Evolutionary conservation across 2,329 filamentous ascomycete species (phyloP).

Genomic region (Oidium heveae): DNA sequence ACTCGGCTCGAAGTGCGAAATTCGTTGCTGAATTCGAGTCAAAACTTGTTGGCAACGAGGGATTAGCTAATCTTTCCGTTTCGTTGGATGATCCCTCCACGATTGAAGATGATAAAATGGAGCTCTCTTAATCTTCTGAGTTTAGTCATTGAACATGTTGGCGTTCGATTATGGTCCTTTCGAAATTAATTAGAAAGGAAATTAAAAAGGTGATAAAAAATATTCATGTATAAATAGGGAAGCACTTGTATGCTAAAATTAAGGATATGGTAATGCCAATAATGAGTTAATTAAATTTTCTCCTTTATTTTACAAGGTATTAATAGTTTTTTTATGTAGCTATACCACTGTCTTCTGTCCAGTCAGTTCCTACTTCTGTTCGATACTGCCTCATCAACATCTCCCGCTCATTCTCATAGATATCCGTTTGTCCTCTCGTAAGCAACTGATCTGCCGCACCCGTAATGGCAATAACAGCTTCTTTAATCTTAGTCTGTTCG

Average conservation of each 20-base stretch:
- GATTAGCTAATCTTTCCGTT: slow-evolving; percentile 46
- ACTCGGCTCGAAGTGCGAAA: slow-evolving; percentile 64
- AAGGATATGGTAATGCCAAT: too few relatives aligned
- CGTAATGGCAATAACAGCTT: slow-evolving; percentile 59
- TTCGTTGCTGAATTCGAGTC: slow-evolving; percentile 82
- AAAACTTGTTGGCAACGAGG: slow-evolving; percentile 71
- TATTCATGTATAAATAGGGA: too few relatives aligned
- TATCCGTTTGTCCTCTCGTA: slow-evolving; percentile 59
- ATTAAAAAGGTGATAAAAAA: too few relatives aligned
- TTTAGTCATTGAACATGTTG: not conserved
- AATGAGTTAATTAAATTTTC: too few relatives aligned
- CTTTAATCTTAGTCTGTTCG: slow-evolving; percentile 41
- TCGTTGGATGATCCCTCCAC: slow-evolving; percentile 13
- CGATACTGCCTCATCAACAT: slow-evolving; percentile 58
- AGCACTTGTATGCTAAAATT: too few relatives aligned
- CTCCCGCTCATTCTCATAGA: slow-evolving; percentile 78
- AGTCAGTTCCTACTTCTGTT: slow-evolving; percentile 67
- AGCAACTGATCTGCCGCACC: slow-evolving; percentile 74
- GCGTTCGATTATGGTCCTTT: not conserved
- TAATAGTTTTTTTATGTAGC: too few relatives aligned
- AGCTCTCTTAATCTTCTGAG: slow-evolving; percentile 14
- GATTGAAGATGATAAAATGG: slow-evolving; percentile 31
- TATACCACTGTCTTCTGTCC: slow-evolving; percentile 26
- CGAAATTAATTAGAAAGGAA: too few relatives aligned
- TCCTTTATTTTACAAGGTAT: too few relatives aligned